Base-by-base conservation (phyloP, 345 rosid species). In the Melaleuca alternifolia region DNA sequence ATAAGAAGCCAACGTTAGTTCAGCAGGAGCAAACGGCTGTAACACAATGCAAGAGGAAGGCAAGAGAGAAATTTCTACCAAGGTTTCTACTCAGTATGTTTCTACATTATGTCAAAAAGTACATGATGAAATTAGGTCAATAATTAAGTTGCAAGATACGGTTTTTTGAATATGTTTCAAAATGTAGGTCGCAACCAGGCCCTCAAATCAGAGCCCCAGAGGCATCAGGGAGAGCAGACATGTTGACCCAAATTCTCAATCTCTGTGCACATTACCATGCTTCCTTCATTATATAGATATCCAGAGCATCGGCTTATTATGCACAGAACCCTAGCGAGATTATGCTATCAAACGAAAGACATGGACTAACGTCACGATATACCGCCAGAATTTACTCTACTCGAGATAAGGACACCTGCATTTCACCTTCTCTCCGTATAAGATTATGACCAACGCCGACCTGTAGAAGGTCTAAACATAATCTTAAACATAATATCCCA, bases 281-380 rank as follows among this genome's bases (percentile, higher is more conserved):
- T 84, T 59, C 86, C 86, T 83, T 87, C 83, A 62, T 61, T 10
- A 28, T 46, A 41, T 13, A 41, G 23, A 84, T 16, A 83, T 87
- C 88, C 88, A 87, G 86, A 87, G 82, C 86, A 87, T 87, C 88
- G 86, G 86, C 86, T 87, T 87, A 87, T 87, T 87, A 54, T 87
- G 61, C 86, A 57, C 86, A 77, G 85, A 44, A 18, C 51, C 6
- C 24, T 8, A 20, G 79, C 79, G 13, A 71, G 79, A 65, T 8
- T 41, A 18, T 5, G 13, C 46, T 8, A 65, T 71, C 79, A 71
- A 10, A 33, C 79, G 46, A 7, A 62, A 62, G 76, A 62, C 20
- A 15, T 30, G 21, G 6, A 7, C 10, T 16, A 62, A 28, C 7
- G 2, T 7, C 76, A 33, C 10, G 11, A 15, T 41, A 61, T 1